Percentiles rank a stretch among this genome's conserved stretches.
Conservation (phyloP, 257 asterid species). For the Solanum peruvianum region DNA sequence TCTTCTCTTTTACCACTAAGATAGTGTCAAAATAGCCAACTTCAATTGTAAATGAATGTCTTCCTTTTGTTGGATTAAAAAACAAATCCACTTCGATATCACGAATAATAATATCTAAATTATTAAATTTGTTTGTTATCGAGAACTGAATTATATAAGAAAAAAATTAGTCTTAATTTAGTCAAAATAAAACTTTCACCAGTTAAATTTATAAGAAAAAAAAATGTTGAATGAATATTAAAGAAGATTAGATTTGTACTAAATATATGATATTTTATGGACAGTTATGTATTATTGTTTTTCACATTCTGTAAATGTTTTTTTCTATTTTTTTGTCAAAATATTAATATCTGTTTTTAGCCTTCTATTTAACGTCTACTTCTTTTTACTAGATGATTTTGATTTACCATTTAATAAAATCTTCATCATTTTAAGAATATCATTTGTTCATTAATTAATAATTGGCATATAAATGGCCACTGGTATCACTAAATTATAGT, state of each 20-base stretch:
- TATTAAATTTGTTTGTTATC: not conserved
- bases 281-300: not conserved
- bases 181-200: not conserved
- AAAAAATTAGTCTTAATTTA: not conserved
- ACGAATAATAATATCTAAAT: not conserved
- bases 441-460: not conserved
- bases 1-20: slow-evolving; percentile 51
- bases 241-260: not conserved
- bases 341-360: not conserved
- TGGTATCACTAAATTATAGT: not conserved
- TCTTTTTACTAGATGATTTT: not conserved
- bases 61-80: slow-evolving; percentile 32
- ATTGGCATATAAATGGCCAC: not conserved
- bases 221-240: not conserved
- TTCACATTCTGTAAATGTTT: not conserved
- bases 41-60: slow-evolving; percentile 32
- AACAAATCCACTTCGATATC: slow-evolving; percentile 26
- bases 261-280: not conserved
- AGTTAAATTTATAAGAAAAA: not conserved
- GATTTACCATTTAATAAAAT: not conserved
- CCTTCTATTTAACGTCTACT: not conserved
- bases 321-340: no score
- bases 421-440: not conserved
- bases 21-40: slow-evolving; percentile 55
- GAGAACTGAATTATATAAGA: not conserved